These are phyloP conservation scores for Elongisporangium anandrum DNA, from an alignment of 352 stramenopile genomes.

Conservation along the genomic window DNA sequence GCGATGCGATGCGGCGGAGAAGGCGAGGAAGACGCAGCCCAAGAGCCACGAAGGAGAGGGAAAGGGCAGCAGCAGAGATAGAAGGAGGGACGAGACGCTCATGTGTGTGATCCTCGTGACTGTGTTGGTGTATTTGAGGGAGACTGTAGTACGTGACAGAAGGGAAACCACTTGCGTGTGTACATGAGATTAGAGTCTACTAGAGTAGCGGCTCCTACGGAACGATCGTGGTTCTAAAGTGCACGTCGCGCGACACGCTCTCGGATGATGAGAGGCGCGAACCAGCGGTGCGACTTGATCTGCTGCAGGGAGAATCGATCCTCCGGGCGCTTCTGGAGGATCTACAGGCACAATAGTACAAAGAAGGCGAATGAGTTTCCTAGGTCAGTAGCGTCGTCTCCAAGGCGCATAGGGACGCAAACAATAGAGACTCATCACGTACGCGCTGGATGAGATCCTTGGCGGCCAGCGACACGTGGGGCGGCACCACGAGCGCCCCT, in stretches of 20 bases:
- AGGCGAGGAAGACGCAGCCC: not conserved
- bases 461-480: conserved; percentile 62
- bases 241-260: conserved; percentile 35
- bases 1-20: conserved; percentile 4
- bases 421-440: conserved; percentile 4
- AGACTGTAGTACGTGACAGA: too few relatives aligned
- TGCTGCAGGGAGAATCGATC: conserved; percentile 55
- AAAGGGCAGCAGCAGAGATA: not conserved
- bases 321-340: conserved; percentile 66
- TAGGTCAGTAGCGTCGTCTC: too few relatives aligned
- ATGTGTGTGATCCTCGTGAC: not conserved
- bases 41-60: conserved; percentile 4
- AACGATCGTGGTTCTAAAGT: conserved; percentile 7
- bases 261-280: conserved; percentile 47
- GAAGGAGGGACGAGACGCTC: not conserved
- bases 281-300: conserved; percentile 79
- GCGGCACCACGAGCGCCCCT: conserved; percentile 54
- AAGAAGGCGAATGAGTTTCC: not conserved
- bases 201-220: not conserved
- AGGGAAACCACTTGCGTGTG: too few relatives aligned
- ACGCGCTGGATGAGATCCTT: conserved; percentile 73
- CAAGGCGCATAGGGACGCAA: not conserved
- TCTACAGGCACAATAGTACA: conserved; percentile 34
- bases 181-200: not conserved
- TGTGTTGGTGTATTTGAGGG: not conserved